Evolutionary conservation across 2,329 filamentous ascomycete species (phyloP), one percentile per base, ranked within the genome.

Genomic region (Leptoxyphium fumago): DNA sequence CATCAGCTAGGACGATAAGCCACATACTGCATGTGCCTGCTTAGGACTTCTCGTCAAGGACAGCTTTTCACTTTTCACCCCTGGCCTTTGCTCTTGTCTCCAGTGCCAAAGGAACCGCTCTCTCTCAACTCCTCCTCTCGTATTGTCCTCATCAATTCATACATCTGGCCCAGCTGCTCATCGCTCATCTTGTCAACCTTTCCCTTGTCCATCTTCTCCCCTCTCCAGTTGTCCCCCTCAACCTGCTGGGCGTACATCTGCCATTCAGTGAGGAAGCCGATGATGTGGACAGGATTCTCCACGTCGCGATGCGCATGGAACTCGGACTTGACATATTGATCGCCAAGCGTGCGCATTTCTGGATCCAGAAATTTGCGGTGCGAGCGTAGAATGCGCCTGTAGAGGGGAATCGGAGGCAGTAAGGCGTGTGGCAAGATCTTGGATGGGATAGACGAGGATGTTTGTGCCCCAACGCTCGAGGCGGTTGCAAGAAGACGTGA

Each of bases 151-250:
- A 95, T 93, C 45, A 98, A 70, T 61, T 96, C 89, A 59, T 95
- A 95, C 53, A 98, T 67, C 63, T 98, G 91, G 1, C 81, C 84
- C 43, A 96, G 70, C 66, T 98, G 91, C 61, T 96, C 83, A 61
- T 96, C 88, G 61, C 84, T 96, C 86, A 96, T 84, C 65, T 94
- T 95, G 48, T 86, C 80, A 45, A 96, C 70, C 64, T 94, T 94
- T 1, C 68, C 70, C 53, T 77, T 76, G 50, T 96, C 89, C 61
- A 96, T 72, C 61, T 81, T 89, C 50, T 85, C 84, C 1, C 82
- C 89, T 47, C 75, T 72, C 91, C 91, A 96, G 0, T 73, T 63
- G 43, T 94, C 82, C 0, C 88, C 89, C 59, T 96, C 89, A 13
- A 98, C 68, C 60, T 86, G 80, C 61, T 98, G 89, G 2, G 87